Base-by-base conservation (phyloP, 2,329 filamentous ascomycete genomes). In the Beauveria caledonica region DNA sequence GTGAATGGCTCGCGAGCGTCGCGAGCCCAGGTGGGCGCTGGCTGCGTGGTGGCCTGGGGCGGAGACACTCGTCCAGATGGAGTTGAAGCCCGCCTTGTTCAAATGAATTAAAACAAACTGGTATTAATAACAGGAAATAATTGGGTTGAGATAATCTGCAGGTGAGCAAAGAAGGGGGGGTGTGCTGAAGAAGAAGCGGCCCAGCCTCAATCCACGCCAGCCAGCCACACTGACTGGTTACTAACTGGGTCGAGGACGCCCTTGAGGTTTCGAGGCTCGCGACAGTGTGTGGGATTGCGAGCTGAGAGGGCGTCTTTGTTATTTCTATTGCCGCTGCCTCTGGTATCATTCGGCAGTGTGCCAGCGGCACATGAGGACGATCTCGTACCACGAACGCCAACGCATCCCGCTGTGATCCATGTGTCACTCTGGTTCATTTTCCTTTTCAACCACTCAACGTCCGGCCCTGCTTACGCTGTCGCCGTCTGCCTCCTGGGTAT, bases 121-220 rank as follows among this genome's bases (percentile, higher is more conserved):
- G n/a, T 56, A 48, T 56, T 58, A 50, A 29, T 42, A 58, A 49
- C 13, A 29, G 55, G 21, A 27, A 39, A 58, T 46, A 42, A 27
- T 58, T 40, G 55, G 55, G 55, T 48, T 21, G 27, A 21, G n/a
- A 39, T 40, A 57, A 58, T 58, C 46, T 44, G 23, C 33, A 58
- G 17, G 39, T 15, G 15, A 19, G 19, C 25, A 29, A 49, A n/a
- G 11, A 27, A 49, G 27, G 27, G n/a, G n/a, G 27, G 27, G 40
- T 42, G 53, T 19, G 36, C 10, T 53, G 39, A 36, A 23, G n/a
- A n/a, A 39, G 36, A 42, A 54, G 51, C 19, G 21, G 36, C 36
- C 29, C 42, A 46, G 53, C 53, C 53, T 48, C 42, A 56, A 56
- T 27, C 42, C 42, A 56, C 53, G 29, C 53, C 53, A 56, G 53